phyloP scores from a whole-genome alignment of 108 stramenopile species.

The Nannochloropsis gaditana region DNA sequence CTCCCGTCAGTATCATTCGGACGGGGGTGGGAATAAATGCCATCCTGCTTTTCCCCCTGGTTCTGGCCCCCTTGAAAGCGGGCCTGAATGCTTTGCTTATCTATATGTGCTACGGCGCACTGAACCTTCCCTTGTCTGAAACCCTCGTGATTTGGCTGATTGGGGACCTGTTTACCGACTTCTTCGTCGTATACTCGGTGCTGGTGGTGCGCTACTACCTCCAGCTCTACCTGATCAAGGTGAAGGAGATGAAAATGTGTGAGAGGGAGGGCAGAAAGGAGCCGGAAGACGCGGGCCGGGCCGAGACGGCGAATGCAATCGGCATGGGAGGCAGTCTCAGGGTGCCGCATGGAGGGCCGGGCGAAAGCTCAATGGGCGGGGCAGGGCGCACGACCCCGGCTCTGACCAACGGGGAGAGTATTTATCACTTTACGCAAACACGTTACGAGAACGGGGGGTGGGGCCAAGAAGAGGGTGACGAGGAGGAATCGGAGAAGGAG shows the following conservation, averaged over 20 bases:
- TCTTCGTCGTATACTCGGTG: slow-evolving; percentile 7
- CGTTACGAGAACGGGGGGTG: no score
- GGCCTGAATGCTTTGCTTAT: neutral
- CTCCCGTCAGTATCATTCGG: neutral
- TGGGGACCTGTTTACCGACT: neutral
- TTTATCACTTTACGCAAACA: no score
- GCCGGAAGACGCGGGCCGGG: neutral
- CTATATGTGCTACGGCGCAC: neutral
- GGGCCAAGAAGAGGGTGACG: neutral
- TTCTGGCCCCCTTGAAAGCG: neutral
- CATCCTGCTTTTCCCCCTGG: neutral
- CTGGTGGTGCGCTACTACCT: neutral
- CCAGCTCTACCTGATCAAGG: neutral
- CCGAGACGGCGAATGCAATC: neutral
- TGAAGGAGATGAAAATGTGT: neutral
- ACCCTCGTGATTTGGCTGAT: slow-evolving; percentile 8
- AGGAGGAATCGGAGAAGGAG: neutral
- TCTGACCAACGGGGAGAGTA: neutral
- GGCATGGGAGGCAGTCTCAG: neutral
- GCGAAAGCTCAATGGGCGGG: no score
- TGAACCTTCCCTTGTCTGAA: neutral
- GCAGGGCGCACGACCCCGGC: neutral
- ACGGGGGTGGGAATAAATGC: neutral
- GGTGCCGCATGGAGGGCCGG: no score
- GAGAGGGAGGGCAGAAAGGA: slow-evolving; percentile 9